phyloP scores from a whole-genome alignment of 1,284 basidiomycete genomes.

The Phlebopus sp. region DNA sequence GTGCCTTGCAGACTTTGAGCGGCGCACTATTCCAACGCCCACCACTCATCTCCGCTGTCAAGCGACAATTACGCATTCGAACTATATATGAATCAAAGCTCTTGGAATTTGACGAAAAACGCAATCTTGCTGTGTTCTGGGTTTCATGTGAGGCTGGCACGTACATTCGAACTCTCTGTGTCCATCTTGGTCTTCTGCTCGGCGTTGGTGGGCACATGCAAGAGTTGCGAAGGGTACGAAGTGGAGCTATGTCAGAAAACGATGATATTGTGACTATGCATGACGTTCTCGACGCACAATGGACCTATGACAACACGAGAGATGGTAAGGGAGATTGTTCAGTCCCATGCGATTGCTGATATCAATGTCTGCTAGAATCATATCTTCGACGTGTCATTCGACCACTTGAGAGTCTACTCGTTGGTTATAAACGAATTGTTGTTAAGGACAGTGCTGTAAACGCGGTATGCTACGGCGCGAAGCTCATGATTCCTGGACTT shows the following conservation, averaged over 20 bases:
- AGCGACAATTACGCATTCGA: slow-evolving; percentile 96
- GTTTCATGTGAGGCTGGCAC: slow-evolving; percentile 99
- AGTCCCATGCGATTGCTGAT: not conserved
- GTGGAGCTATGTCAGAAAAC: slow-evolving; percentile 95
- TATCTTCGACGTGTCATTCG: slow-evolving; percentile 95
- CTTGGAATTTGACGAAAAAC: slow-evolving; percentile 96
- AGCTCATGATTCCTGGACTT: slow-evolving; percentile 99
- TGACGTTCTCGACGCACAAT: slow-evolving; percentile 98
- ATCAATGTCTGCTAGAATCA: slow-evolving; percentile 60
- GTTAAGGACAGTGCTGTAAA: slow-evolving; percentile 99
- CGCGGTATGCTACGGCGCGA: slow-evolving; percentile 99
- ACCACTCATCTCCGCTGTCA: slow-evolving; percentile 98
- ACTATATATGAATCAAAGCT: slow-evolving; percentile 98
- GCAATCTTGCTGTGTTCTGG: slow-evolving; percentile 97
- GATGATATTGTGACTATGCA: slow-evolving; percentile 99
- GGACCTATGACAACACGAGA: slow-evolving; percentile 98
- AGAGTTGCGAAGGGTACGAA: slow-evolving; percentile 92
- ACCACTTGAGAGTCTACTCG: slow-evolving; percentile 91
- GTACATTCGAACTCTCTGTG: slow-evolving; percentile 97
- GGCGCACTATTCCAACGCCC: slow-evolving; percentile 99
- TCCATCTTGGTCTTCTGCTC: slow-evolving; percentile 91
- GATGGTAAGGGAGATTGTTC: slow-evolving; percentile 62
- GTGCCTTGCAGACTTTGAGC: slow-evolving; percentile 94
- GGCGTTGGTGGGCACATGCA: slow-evolving; percentile 99
- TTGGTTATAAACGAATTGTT: slow-evolving; percentile 98